Base-by-base conservation (phyloP, 2,329 filamentous ascomycete species). In the Botrytis porri region DNA sequence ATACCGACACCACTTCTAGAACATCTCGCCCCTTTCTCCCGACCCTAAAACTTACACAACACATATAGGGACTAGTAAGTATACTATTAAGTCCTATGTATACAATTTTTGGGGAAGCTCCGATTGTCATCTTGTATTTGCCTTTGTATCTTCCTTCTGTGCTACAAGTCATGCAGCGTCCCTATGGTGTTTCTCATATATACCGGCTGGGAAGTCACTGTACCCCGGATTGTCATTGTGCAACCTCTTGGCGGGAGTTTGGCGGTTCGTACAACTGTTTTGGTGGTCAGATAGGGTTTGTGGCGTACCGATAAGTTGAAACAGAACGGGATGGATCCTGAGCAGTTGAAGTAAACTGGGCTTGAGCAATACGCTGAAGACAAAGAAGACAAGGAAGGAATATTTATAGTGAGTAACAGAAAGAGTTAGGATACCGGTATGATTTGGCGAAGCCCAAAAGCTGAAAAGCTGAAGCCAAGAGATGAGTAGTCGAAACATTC, bases 101-200 rank as follows among this genome's bases (percentile, higher is more conserved):
- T 64, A 45, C 62, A 64, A 64, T 25, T 45, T 45, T 64, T 45
- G 35, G 62, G 62, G 39, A 64, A 64, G 39, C 45, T 45, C 62
- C 62, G 62, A 35, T 12, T 18, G 60, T 62, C 60, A 62, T 39
- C 14, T 62, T 39, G 22, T 18, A 18, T 10, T 39, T 62, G 35
- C 7, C 60, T 39, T 22, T 64, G 41, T 64, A 45, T 45, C 32
- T 45, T 64, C 62, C 41, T 64, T 64, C 16, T 9, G 62, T 64
- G 18, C 22, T 32, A 45, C 41, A 63, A 29, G 39, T 63, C n/a
- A 64, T 64, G 62, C 62, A 64, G 62, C 39, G n/a, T 43, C 41
- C 62, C 62, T n/a, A 7, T 64, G 5, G 25, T 64, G 62, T 64
- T 64, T 64, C 62, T 45, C 35, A 32, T 64, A 64, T 45, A 45